Conservation (phyloP, 176 grass and related monocot species). For the Lolium rigidum region DNA sequence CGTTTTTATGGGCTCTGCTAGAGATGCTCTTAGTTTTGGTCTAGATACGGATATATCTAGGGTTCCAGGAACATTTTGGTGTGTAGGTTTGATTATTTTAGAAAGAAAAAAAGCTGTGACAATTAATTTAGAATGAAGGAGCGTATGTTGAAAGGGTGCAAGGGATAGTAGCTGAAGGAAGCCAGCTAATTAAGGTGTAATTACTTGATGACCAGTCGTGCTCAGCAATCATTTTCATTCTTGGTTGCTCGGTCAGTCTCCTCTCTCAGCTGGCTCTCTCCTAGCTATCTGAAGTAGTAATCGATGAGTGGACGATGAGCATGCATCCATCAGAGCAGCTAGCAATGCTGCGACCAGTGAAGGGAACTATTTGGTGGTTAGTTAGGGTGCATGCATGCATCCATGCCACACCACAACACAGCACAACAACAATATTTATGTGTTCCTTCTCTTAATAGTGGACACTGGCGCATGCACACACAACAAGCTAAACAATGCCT, state of each 20-base stretch:
- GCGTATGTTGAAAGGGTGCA: no score
- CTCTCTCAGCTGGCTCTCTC: not conserved
- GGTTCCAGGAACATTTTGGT: no score
- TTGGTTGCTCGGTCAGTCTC: not conserved
- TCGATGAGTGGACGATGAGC: not conserved
- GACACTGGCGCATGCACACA: not conserved
- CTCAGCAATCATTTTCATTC: constrained; percentile 8
- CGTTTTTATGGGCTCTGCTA: no score
- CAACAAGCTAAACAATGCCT: not conserved
- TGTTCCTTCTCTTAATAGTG: not conserved
- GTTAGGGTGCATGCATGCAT: constrained; percentile 25
- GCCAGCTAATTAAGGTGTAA: not conserved
- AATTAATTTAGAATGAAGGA: no score
- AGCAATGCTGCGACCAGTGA: not conserved
- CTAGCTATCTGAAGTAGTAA: not conserved
- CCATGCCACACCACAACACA: not conserved
- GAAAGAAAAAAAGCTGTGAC: no score
- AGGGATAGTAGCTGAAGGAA: no score
- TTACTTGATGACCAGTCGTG: constrained; percentile 6
- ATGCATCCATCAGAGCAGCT: not conserved
- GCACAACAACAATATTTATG: not conserved
- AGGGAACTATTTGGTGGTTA: not conserved
- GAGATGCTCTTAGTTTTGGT: no score
- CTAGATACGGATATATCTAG: no score
- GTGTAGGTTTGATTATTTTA: no score